Evolutionary conservation across 2,329 filamentous ascomycete genomes (phyloP).

Genomic region (Scedosporium dehoogii): DNA sequence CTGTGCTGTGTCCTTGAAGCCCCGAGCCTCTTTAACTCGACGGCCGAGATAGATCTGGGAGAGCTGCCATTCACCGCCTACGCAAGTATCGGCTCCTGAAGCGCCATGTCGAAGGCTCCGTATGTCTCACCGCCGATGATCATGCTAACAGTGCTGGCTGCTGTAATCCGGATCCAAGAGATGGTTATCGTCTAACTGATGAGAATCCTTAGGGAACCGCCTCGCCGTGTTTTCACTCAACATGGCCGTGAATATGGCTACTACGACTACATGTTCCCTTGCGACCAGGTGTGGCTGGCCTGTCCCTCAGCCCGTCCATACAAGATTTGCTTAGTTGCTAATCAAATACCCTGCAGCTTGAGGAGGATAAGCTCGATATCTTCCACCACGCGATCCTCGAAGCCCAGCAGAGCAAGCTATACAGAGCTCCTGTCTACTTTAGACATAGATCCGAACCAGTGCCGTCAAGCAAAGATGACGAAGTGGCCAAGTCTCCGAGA

Average conservation of each 20-base stretch:
- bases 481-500: neutral
- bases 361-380: conserved; percentile 4
- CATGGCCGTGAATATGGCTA: conserved; percentile 7
- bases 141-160: neutral
- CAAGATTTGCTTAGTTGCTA: neutral
- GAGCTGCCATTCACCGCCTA: neutral
- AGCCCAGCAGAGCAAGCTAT: neutral
- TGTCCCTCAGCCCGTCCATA: neutral
- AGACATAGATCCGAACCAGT: neutral
- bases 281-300: conserved; percentile 1
- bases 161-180: neutral
- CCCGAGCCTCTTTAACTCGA: too few relatives aligned
- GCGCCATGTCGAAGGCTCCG: conserved; percentile 7
- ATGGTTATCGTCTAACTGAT: neutral
- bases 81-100: neutral
- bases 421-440: conserved; percentile 8
- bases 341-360: neutral
- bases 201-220: neutral
- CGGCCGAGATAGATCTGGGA: neutral
- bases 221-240: neutral
- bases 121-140: neutral
- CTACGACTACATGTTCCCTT: conserved; percentile 6
- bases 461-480: neutral
- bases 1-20: too few relatives aligned
- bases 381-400: conserved; percentile 1